Evolutionary conservation across 2,329 filamentous ascomycete species (phyloP).

Genomic region (Madurella mycetomatis): DNA sequence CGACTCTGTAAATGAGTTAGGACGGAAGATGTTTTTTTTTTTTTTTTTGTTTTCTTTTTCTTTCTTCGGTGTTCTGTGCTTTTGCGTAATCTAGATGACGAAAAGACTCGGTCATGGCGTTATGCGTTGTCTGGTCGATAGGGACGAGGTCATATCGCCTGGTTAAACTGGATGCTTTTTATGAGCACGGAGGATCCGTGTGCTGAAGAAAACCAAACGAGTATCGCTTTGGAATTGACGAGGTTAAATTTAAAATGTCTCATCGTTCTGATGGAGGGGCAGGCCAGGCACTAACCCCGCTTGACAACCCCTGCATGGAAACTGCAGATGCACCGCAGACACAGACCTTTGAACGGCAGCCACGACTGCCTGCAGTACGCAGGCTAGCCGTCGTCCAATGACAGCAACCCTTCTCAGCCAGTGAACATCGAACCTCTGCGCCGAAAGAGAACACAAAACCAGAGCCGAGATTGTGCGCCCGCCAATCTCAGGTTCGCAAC

Average conservation of each 20-base stretch:
- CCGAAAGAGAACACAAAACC: slow-evolving; percentile 13
- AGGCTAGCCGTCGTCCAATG: slow-evolving; percentile 23
- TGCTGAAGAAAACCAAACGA: too few species aligned
- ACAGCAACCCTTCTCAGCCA: slow-evolving; percentile 7
- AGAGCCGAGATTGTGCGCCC: slow-evolving; percentile 18
- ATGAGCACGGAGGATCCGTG: too few species aligned
- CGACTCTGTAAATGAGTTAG: neutral
- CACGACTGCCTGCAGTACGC: slow-evolving; percentile 45
- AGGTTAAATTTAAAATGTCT: slow-evolving; percentile 2
- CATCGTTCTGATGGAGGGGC: neutral
- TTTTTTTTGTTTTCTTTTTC: neutral
- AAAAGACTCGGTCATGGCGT: neutral
- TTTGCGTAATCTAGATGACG: neutral
- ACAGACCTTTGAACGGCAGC: slow-evolving; percentile 42
- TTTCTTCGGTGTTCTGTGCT: neutral
- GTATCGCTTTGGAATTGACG: neutral
- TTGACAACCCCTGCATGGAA: slow-evolving; percentile 13
- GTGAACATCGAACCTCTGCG: slow-evolving; percentile 1
- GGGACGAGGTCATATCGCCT: too few species aligned
- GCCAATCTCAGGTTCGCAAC: slow-evolving; percentile 21
- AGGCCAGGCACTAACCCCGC: slow-evolving; percentile 6
- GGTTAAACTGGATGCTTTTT: too few species aligned
- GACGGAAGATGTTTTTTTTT: neutral
- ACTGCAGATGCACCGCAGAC: slow-evolving; percentile 17
- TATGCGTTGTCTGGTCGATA: too few species aligned